These are phyloP conservation scores for Ettlia oleoabundans DNA, from an alignment of 139 green algal species.

Conservation along the genomic window DNA sequence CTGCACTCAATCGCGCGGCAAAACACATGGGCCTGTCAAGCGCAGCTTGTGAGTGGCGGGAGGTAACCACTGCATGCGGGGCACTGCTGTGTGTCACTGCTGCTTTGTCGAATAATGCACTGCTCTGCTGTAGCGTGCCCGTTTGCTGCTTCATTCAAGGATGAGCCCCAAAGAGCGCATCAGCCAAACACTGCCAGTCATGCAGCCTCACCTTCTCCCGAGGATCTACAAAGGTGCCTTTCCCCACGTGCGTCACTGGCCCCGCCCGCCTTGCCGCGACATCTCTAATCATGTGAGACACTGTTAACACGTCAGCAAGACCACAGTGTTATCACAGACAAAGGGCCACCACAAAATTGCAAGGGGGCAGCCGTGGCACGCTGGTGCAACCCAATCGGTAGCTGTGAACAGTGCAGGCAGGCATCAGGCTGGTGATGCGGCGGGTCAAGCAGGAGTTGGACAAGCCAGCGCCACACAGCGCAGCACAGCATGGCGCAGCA, in stretches of 20 bases:
- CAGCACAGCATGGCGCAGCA: not conserved
- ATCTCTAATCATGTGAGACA: constrained; percentile 59
- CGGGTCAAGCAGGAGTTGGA: not conserved
- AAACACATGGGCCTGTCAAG: too few relatives aligned
- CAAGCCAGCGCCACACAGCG: not conserved
- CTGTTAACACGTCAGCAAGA: constrained; percentile 24
- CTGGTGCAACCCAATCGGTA: not conserved
- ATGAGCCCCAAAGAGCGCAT: too few relatives aligned
- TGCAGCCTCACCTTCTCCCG: constrained; percentile 47
- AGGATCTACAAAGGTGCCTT: constrained; percentile 65
- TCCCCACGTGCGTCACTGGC: constrained; percentile 44
- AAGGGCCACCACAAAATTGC: not conserved
- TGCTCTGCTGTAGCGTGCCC: too few relatives aligned
- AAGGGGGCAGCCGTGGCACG: not conserved
- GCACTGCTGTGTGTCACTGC: too few relatives aligned
- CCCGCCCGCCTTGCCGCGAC: constrained; percentile 46
- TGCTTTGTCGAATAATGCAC: too few relatives aligned
- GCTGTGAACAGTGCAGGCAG: too few relatives aligned
- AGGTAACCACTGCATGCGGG: too few relatives aligned
- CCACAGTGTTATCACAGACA: not conserved
- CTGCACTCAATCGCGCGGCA: not conserved
- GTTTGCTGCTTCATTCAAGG: not conserved
- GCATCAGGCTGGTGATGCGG: not conserved
- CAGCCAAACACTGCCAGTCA: too few relatives aligned
- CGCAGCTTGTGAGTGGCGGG: too few relatives aligned